Percentiles rank a stretch among this genome's conserved stretches.
Evolutionary conservation across 352 stramenopile genomes (phyloP).

Genomic region (Phytophthora ohioensis): DNA sequence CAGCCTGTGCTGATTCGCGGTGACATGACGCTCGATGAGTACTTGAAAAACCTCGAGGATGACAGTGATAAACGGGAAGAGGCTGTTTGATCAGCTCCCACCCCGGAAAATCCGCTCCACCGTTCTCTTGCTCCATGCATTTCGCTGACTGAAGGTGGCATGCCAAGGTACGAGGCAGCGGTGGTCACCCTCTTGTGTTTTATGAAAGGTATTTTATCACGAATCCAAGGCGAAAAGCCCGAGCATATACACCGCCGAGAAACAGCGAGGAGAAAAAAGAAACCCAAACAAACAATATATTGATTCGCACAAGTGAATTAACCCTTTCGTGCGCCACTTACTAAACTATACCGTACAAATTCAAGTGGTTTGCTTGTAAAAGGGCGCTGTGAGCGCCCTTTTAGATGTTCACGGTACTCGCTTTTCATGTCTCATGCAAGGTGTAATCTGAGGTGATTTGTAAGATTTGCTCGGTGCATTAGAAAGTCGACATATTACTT

Average conservation of each 20-base stretch:
- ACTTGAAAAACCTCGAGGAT: conserved; percentile 77
- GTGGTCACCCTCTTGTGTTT: conserved; percentile 30
- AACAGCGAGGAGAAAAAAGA: conserved; percentile 29
- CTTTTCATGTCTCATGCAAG: no score
- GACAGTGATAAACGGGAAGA: conserved; percentile 67
- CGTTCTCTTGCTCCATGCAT: conserved; percentile 9
- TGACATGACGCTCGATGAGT: conserved; percentile 73
- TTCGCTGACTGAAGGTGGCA: conserved; percentile 14
- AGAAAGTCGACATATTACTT: no score
- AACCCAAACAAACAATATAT: conserved; percentile 42
- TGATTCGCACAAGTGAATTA: conserved; percentile 30
- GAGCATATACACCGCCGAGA: conserved; percentile 22
- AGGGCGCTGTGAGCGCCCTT: no score
- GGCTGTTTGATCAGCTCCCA: conserved; percentile 46
- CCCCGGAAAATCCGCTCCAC: not conserved
- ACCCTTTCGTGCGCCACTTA: not conserved
- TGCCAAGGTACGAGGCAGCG: conserved; percentile 9
- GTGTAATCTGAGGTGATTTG: no score
- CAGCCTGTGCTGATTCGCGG: conserved; percentile 91
- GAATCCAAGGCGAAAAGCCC: conserved; percentile 19
- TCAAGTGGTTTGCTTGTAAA: no score
- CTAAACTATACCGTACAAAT: no score
- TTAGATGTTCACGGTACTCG: no score
- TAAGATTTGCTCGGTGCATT: no score
- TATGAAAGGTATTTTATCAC: conserved; percentile 50